Conservation (phyloP, 2,329 filamentous ascomycete genomes). For the Beauveria asiatica region DNA sequence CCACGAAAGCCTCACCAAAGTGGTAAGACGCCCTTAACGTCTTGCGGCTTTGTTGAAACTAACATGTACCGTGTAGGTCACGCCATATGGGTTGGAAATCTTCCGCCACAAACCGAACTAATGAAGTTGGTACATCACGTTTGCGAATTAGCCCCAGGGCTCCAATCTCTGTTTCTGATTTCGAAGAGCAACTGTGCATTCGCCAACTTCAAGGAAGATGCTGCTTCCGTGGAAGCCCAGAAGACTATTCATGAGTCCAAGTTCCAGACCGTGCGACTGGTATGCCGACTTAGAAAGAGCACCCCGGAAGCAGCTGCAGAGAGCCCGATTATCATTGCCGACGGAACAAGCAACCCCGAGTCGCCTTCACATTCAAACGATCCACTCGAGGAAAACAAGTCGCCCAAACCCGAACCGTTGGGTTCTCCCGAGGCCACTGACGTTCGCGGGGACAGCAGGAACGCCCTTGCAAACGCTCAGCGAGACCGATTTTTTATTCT, state of each 20-base stretch:
- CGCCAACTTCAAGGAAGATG: constrained; percentile 84
- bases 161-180: constrained; percentile 88
- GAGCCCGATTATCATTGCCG: background rate
- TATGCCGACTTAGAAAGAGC: constrained; percentile 65
- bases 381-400: background rate
- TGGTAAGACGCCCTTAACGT: constrained; percentile 34
- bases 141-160: constrained; percentile 65
- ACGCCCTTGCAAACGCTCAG: constrained; percentile 14
- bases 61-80: constrained; percentile 46
- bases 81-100: constrained; percentile 91
- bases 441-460: background rate
- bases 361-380: background rate
- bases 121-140: constrained; percentile 87
- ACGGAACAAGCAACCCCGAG: constrained; percentile 1
- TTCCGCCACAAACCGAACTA: constrained; percentile 75
- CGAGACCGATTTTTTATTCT: constrained; percentile 83
- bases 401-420: background rate
- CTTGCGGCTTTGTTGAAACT: constrained; percentile 7
- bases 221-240: constrained; percentile 67
- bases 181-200: constrained; percentile 97
- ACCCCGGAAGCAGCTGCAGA: background rate
- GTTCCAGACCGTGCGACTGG: constrained; percentile 76
- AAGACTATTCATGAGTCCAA: constrained; percentile 81
- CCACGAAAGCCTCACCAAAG: constrained; percentile 52
- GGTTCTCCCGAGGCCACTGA: background rate